Base-by-base conservation (phyloP, 129 eudicot species). In the Scalesia atractyloides region DNA sequence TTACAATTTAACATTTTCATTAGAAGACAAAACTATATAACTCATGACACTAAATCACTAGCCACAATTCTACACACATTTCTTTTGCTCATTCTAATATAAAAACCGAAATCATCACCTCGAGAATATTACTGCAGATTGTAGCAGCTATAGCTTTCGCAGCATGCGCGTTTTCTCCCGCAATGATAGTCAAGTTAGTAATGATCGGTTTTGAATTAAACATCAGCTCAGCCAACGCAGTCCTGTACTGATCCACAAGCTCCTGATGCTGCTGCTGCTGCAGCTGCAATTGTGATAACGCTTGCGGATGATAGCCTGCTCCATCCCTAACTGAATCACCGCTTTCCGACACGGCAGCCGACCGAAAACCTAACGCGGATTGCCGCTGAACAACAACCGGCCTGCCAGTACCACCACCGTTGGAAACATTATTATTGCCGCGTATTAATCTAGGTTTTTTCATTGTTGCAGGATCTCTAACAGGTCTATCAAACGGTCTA, bases 161-260 rank as follows among this genome's bases (percentile, higher is more conserved):
- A 58, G 97, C 97, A 9, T 79, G 94, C 81, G 82, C 54, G 72
- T 88, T 94, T 78, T 94, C 99, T 10, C 97, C 99, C 0, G 99
- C 99, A 15, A 90, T 94, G 46, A 94, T 94, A 41, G 99, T 87
- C 85, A 94, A 78, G 71, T 94, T 94, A 33, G 96, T 94, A 75
- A 94, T 94, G 9, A 94, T 94, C 0, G 99, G 99, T 74, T 94
- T 94, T 7, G 98, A 94, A 72, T 94, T 94, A 52, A 94, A 84
- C 19, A 93, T 90, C 72, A 94, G 81, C 86, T 94, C 99, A 47
- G 85, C 78, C 56, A 94, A 64, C 0, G 98, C 98, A 4, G 88
- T 83, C 81, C 79, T 86, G 68, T 94, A 94, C 87, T 86, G 96
- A 81, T 56, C 81, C 51, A 94, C 92, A 30, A 94, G 93, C 86